These are phyloP conservation scores for Sarocladium brachiariae DNA, from an alignment of 2,329 filamentous ascomycete genomes.

Conservation along the genomic window DNA sequence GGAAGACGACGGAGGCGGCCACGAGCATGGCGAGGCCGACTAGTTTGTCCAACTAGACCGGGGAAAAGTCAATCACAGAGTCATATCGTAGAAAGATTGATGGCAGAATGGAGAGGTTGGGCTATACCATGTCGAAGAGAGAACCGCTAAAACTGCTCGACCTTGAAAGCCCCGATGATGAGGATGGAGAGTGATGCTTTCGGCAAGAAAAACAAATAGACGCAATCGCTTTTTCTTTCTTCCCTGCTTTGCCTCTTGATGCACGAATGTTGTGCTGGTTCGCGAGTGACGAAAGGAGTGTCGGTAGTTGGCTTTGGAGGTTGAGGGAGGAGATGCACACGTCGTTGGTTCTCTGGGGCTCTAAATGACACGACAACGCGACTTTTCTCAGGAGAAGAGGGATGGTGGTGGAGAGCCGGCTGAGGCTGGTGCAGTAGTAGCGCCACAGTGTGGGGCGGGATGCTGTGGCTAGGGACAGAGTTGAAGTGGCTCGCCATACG, in stretches of 20 bases:
- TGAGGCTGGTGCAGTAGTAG: constrained; percentile 6
- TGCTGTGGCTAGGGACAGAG: neutral
- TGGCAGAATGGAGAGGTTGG: neutral
- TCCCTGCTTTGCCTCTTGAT: too few relatives aligned
- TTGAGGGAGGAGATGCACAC: neutral
- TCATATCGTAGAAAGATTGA: too few relatives aligned
- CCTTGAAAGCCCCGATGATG: neutral
- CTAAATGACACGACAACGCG: constrained; percentile 1
- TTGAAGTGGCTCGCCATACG: neutral
- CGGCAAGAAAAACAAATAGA: too few relatives aligned
- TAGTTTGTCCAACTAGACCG: constrained; percentile 91
- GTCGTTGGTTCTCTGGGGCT: neutral
- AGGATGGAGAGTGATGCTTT: too few relatives aligned
- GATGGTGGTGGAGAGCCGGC: neutral
- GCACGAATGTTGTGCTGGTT: neutral
- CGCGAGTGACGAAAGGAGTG: neutral
- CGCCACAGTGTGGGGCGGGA: constrained; percentile 2
- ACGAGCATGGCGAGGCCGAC: constrained; percentile 62
- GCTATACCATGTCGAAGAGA: constrained; percentile 5
- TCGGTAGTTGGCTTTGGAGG: constrained; percentile 7
- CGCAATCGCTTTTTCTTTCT: too few relatives aligned
- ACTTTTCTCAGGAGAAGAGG: constrained; percentile 1
- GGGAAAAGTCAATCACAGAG: too few relatives aligned
- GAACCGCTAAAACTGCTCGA: constrained; percentile 7
- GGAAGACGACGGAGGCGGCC: constrained; percentile 56